These are phyloP conservation scores for Chionographis japonica DNA, from an alignment of 106 monocot species.

Conservation along the genomic window DNA sequence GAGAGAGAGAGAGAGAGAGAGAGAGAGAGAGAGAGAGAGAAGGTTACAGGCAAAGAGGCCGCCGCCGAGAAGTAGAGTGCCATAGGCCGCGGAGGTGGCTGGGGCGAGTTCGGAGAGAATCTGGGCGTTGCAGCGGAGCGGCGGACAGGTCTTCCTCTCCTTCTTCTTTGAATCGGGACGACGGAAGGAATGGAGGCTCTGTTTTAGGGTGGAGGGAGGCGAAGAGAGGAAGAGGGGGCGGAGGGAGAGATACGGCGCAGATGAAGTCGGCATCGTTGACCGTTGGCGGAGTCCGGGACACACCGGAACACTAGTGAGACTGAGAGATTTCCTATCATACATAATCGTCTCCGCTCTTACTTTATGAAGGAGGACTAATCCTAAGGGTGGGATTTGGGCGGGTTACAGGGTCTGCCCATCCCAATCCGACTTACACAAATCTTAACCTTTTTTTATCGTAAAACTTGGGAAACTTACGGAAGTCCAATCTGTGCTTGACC, in stretches of 20 bases:
- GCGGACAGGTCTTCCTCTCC: not conserved
- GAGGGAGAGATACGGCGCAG: not conserved
- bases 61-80: constrained; percentile 76
- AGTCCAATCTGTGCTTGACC: too few species aligned
- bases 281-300: too few species aligned
- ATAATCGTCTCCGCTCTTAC: too few species aligned
- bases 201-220: not conserved
- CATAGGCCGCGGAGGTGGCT: constrained; percentile 55
- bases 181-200: not conserved
- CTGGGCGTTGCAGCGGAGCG: constrained; percentile 26
- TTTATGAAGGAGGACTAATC: too few species aligned
- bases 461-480: too few species aligned
- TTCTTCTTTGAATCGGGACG: not conserved
- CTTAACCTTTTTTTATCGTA: too few species aligned
- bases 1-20: not conserved
- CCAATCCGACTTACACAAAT: too few species aligned
- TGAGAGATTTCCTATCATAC: too few species aligned
- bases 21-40: not conserved
- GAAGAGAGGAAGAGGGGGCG: not conserved
- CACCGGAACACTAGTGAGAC: too few species aligned
- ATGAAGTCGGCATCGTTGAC: not conserved
- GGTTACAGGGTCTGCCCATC: too few species aligned
- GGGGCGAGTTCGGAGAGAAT: constrained; percentile 56
- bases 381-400: too few species aligned
- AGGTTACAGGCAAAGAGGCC: constrained; percentile 72